Percentiles rank a stretch among this genome's conserved stretches.
Conservation (phyloP, 108 stramenopile species). For the Chaetoceros tenuissimus region DNA sequence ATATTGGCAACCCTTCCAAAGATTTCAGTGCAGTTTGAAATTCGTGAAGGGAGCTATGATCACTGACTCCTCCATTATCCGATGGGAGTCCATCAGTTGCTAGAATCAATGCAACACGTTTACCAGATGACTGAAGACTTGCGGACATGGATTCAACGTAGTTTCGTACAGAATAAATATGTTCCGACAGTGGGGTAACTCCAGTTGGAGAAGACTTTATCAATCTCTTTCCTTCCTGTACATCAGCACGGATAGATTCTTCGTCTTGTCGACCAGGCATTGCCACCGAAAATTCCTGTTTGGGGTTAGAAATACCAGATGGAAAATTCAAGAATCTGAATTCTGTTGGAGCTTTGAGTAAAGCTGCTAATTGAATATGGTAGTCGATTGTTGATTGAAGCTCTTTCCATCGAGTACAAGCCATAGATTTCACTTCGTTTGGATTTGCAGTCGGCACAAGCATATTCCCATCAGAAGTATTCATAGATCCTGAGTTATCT, state of each 20-base stretch:
- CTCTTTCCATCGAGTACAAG: slow-evolving; percentile 54
- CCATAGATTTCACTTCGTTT: slow-evolving; percentile 22
- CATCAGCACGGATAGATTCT: slow-evolving; percentile 17
- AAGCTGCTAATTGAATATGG: slow-evolving; percentile 40
- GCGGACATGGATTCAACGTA: slow-evolving; percentile 19
- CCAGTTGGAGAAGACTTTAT: slow-evolving; percentile 39
- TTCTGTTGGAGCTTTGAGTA: slow-evolving; percentile 32
- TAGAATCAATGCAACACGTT: slow-evolving; percentile 55
- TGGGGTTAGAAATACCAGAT: slow-evolving; percentile 24
- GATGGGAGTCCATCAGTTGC: slow-evolving; percentile 78
- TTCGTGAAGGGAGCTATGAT: slow-evolving; percentile 12
- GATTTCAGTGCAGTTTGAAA: slow-evolving; percentile 25
- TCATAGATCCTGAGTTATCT: slow-evolving; percentile 66
- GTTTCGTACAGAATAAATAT: slow-evolving; percentile 36
- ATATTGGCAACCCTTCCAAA: slow-evolving; percentile 44
- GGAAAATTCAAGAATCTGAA: slow-evolving; percentile 53
- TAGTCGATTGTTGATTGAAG: slow-evolving; percentile 47
- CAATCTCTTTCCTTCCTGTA: slow-evolving; percentile 17
- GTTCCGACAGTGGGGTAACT: slow-evolving; percentile 48
- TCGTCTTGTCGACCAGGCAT: slow-evolving; percentile 10
- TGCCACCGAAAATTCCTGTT: slow-evolving; percentile 39
- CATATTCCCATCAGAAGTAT: slow-evolving; percentile 53
- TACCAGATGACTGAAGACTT: slow-evolving; percentile 32
- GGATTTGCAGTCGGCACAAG: slow-evolving; percentile 37
- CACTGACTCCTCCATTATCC: slow-evolving; percentile 31